A percentile compares a stretch with the other conserved stretches of the same genome.
These are phyloP conservation scores for Acer negundo DNA, from an alignment of 345 rosid genomes.

Conservation along the genomic window DNA sequence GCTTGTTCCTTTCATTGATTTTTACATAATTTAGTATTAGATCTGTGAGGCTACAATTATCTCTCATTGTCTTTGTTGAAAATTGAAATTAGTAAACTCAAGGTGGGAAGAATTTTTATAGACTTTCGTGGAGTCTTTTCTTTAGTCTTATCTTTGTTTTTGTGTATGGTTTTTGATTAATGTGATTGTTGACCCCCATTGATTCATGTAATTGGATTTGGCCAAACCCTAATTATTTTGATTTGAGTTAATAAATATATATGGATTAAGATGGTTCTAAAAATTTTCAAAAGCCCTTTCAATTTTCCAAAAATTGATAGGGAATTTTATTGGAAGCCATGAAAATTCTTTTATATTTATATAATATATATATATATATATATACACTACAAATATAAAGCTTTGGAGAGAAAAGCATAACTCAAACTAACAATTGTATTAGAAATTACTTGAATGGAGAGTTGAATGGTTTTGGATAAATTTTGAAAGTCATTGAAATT, in stretches of 20 bases:
- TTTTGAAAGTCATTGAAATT: no score
- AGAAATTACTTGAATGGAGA: no score
- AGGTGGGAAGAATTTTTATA: background rate
- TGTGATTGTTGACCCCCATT: background rate
- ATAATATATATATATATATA: no score
- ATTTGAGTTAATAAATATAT: no score
- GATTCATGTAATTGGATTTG: background rate
- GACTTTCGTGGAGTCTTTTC: background rate
- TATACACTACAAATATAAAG: no score
- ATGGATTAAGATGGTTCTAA: background rate
- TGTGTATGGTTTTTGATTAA: background rate
- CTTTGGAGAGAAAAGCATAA: no score
- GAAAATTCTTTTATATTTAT: no score
- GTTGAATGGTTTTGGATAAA: no score
- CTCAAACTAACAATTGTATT: no score
- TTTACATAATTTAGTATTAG: background rate
- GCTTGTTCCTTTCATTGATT: background rate
- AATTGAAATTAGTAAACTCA: background rate
- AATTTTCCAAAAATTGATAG: no score
- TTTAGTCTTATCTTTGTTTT: background rate
- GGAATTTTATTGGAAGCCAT: no score
- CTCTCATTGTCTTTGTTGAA: background rate
- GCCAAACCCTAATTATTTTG: background rate
- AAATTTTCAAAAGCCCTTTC: background rate
- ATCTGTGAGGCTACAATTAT: background rate